phyloP scores from a whole-genome alignment of 768 basidiomycete species.

The Boletus sp. region DNA sequence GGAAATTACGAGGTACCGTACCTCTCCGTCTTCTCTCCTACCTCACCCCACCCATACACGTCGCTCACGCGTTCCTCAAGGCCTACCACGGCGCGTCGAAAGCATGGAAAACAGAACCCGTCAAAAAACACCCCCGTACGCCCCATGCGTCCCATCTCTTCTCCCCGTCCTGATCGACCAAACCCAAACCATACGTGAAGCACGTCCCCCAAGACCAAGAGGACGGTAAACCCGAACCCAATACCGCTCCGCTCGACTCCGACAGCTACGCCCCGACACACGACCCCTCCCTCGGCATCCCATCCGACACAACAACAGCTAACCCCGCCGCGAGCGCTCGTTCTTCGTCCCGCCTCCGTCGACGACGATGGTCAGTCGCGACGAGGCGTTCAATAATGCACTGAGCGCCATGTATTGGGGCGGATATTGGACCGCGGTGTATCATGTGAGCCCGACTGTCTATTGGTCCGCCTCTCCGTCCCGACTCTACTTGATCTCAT shows the following conservation, averaged over 20 bases:
- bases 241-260: constrained; percentile 68
- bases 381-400: constrained; percentile 77
- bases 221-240: constrained; percentile 30
- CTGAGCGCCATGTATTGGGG: constrained; percentile 82
- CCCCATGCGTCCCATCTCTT: constrained; percentile 8
- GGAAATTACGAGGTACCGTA: constrained; percentile 69
- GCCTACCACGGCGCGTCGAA: constrained; percentile 60
- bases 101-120: constrained; percentile 65
- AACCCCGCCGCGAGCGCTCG: constrained; percentile 3
- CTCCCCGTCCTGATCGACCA: constrained; percentile 2
- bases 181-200: neutral
- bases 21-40: constrained; percentile 5
- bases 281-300: constrained; percentile 55
- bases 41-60: neutral
- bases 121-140: constrained; percentile 72
- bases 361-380: constrained; percentile 50
- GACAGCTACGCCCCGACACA: constrained; percentile 70
- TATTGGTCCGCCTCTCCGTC: neutral
- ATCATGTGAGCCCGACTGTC: constrained; percentile 52
- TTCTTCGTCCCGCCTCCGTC: constrained; percentile 33
- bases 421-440: constrained; percentile 88
- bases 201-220: neutral
- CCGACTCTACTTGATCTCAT: constrained; percentile 1
- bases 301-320: constrained; percentile 20
- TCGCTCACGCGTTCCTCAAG: constrained; percentile 16